Evolutionary conservation across 2,329 filamentous ascomycete genomes (phyloP).

Genomic region (Lasiodiplodia citricola): DNA sequence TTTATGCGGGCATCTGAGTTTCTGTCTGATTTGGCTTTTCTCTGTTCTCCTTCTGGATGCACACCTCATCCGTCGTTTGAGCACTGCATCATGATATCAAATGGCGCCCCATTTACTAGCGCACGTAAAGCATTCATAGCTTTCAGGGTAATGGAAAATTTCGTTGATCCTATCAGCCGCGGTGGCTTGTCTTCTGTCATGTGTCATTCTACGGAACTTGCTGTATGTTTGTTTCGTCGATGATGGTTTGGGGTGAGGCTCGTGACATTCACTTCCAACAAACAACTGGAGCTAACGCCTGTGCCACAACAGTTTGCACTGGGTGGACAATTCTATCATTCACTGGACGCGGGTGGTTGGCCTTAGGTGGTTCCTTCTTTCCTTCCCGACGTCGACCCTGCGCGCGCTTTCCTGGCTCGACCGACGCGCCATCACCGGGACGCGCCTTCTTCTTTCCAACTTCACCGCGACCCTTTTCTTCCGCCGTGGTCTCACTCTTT

Average conservation of each 20-base stretch:
- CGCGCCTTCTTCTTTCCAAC: not conserved
- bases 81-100: constrained; percentile 23
- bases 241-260: not conserved
- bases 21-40: not conserved
- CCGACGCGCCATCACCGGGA: not conserved
- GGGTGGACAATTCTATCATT: not conserved
- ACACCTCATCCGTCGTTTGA: constrained; percentile 17
- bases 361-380: not conserved
- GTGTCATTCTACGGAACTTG: not conserved
- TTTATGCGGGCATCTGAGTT: constrained; percentile 4
- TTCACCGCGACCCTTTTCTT: not conserved
- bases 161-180: not conserved
- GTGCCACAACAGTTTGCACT: not conserved
- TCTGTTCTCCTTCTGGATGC: constrained; percentile 1
- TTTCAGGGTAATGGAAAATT: constrained; percentile 18
- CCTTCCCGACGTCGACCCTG: not conserved
- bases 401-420: not conserved
- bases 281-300: not conserved
- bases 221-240: not conserved
- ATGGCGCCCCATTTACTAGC: constrained; percentile 8
- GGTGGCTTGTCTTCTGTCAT: not conserved
- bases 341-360: not conserved
- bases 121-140: constrained; percentile 18
- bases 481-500: not conserved
- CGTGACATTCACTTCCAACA: not conserved